Percentiles rank a stretch among this genome's conserved stretches.
Evolutionary conservation across 345 rosid species (phyloP).

Genomic region (Aquilaria yunnanensis): DNA sequence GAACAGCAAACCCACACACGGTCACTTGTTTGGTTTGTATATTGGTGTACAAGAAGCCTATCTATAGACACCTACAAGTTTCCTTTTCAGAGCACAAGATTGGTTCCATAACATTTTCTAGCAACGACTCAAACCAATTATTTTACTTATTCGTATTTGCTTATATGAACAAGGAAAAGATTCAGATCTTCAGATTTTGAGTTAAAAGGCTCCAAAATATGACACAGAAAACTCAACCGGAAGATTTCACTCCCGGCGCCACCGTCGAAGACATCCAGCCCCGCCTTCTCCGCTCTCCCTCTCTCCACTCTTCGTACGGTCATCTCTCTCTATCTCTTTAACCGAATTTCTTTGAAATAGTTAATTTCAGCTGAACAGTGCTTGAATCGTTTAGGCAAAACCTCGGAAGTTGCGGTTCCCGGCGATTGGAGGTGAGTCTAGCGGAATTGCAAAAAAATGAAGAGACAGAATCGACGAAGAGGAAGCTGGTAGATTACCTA

Average conservation of each 20-base stretch:
- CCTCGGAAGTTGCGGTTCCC: background rate
- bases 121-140: too few species aligned
- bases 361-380: background rate
- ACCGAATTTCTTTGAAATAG: background rate
- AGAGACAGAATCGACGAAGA: conserved; percentile 12
- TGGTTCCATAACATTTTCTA: too few species aligned
- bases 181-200: background rate
- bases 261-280: conserved; percentile 21
- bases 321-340: background rate
- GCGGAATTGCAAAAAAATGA: background rate
- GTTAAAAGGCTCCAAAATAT: conserved; percentile 9
- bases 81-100: too few species aligned
- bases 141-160: too few species aligned
- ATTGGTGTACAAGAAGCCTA: too few species aligned
- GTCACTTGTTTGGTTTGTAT: too few species aligned
- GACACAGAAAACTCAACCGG: background rate
- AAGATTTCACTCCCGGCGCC: conserved; percentile 22
- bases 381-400: background rate
- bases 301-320: conserved; percentile 6
- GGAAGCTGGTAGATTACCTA: conserved; percentile 27
- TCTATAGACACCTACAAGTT: too few species aligned
- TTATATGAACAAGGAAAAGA: too few species aligned
- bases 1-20: background rate
- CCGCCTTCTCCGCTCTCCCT: conserved; percentile 19
- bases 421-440: conserved; percentile 3